Evolutionary conservation across 768 basidiomycete genomes (phyloP).

Genomic region (Termitomyces sp.): DNA sequence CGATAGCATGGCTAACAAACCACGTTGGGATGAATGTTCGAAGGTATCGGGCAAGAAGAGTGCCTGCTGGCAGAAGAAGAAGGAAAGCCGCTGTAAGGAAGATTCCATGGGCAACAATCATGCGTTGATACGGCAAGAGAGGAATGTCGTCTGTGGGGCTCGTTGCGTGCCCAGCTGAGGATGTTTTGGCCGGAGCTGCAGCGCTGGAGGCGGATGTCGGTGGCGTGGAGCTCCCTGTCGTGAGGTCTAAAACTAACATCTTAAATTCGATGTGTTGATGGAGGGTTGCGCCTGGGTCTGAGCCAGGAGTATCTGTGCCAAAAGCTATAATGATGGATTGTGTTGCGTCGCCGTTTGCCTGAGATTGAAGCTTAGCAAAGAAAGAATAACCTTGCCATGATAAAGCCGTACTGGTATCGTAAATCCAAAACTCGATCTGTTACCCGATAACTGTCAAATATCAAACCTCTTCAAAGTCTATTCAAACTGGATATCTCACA

Average conservation of each 20-base stretch:
- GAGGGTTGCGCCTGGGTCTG: conserved; percentile 38
- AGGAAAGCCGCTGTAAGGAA: conserved; percentile 46
- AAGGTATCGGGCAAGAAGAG: conserved; percentile 47
- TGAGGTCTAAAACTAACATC: conserved; percentile 38
- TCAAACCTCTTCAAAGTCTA: neutral
- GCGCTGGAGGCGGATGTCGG: conserved; percentile 17
- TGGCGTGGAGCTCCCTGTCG: conserved; percentile 26
- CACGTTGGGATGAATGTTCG: conserved; percentile 43
- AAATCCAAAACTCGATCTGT: conserved; percentile 31
- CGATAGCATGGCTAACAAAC: conserved; percentile 48
- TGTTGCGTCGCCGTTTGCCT: conserved; percentile 37
- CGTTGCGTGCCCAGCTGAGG: conserved; percentile 9
- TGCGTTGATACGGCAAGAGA: conserved; percentile 39
- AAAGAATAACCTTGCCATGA: neutral
- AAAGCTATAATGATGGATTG: conserved; percentile 58
- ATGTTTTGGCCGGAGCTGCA: conserved; percentile 12
- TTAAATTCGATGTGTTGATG: conserved; percentile 43
- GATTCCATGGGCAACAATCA: conserved; percentile 51
- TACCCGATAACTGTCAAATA: conserved; percentile 29
- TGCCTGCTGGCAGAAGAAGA: conserved; percentile 46
- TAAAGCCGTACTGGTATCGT: neutral
- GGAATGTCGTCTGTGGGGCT: conserved; percentile 25
- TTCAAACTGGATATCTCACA: conserved; percentile 19
- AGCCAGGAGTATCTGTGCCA: conserved; percentile 41
- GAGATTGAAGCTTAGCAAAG: neutral